A percentile compares a stretch with the other conserved stretches of the same genome.
These are phyloP conservation scores for Macadamia integrifolia DNA, from an alignment of 164 flowering plant genomes.

Conservation along the genomic window DNA sequence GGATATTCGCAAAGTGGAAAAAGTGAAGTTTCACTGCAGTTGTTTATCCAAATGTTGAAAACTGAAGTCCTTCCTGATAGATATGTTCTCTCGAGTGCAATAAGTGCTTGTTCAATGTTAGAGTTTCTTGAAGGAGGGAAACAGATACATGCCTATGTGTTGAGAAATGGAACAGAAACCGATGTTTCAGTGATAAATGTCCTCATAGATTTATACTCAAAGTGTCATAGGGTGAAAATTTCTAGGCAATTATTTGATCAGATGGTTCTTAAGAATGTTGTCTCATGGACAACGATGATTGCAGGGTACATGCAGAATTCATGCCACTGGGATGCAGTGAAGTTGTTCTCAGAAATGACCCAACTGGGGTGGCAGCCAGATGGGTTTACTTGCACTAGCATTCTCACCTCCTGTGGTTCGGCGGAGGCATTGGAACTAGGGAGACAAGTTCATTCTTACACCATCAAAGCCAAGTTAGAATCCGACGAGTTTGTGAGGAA, in stretches of 20 bases:
- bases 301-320: conserved; percentile 73
- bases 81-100: conserved; percentile 51
- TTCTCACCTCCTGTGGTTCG: conserved; percentile 69
- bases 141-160: conserved; percentile 56
- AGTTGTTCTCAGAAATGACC: conserved; percentile 44
- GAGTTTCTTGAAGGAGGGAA: conserved; percentile 52
- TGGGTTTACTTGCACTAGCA: conserved; percentile 60
- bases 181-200: conserved; percentile 55
- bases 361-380: conserved; percentile 46
- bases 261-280: conserved; percentile 40
- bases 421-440: conserved; percentile 49
- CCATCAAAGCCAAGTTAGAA: conserved; percentile 52
- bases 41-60: conserved; percentile 43
- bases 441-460: conserved; percentile 55
- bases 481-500: conserved; percentile 52
- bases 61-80: conserved; percentile 43
- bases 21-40: conserved; percentile 39
- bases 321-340: conserved; percentile 45
- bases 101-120: conserved; percentile 54
- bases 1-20: conserved; percentile 48
- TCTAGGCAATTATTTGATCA: conserved; percentile 41
- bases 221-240: conserved; percentile 38
- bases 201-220: conserved; percentile 52
- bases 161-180: conserved; percentile 41
- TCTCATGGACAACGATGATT: conserved; percentile 77